Base-by-base conservation (phyloP, 768 basidiomycete species). In the Termitomyces sp. region DNA sequence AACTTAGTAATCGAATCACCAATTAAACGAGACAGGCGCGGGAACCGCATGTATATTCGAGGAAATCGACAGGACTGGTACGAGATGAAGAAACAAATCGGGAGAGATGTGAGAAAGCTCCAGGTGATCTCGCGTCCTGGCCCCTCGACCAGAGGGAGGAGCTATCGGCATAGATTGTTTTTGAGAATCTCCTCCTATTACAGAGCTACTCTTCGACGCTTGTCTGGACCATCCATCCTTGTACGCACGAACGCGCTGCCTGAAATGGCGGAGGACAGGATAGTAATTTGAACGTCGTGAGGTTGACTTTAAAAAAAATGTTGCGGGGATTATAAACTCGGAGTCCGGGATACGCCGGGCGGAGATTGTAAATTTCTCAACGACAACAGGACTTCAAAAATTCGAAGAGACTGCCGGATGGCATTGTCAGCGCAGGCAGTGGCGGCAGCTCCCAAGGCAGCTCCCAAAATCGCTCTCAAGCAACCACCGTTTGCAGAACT, bases 121-220 rank as follows among this genome's bases (percentile, higher is more conserved):
- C 87, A 92, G 90, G 90, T 92, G 86, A 87, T 92, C 90, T 85
- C 80, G 90, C 90, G 77, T 92, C 90, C 86, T 90, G 24, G 74
- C 87, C 80, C 82, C 90, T 92, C 90, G 72, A 92, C 90, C 90
- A 81, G 71, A 68, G 90, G 90, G 90, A 92, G 81, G 77, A 85
- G 81, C 89, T 76, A 80, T 90, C 90, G 84, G 90, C 90, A 84
- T 81, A 86, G 88, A 92, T 81, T 91, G 90, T 92, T 92, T 92
- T 91, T 81, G 88, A 88, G 87, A 76, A 74, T 75, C 73, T 71
- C 66, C 65, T 66, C 69, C 54, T 58, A 46, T 50, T 60, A 58
- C 60, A 65, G 65, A 64, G 68, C 75, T 70, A 51, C 54, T 92
- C 88, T 90, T 70, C 87, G 86, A 89, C 89, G 81, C 78, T 87